Percentiles rank a stretch among this genome's conserved stretches.
Conservation (phyloP, 768 basidiomycete species). For the Mycena filopes region DNA sequence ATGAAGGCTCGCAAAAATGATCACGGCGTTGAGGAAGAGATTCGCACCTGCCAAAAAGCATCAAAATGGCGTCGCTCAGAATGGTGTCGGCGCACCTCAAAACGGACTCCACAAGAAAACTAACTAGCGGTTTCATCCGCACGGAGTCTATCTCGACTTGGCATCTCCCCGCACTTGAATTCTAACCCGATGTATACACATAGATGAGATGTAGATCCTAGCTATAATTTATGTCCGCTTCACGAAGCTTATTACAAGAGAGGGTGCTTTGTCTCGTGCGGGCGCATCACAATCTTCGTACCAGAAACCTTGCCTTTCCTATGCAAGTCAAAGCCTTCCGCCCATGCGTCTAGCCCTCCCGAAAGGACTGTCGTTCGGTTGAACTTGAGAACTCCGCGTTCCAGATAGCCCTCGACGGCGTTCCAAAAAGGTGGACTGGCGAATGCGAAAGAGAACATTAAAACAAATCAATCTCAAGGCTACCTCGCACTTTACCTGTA, state of each 20-base stretch:
- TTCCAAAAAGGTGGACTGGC: slow-evolving; percentile 9
- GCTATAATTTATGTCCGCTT: too few species aligned
- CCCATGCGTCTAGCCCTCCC: slow-evolving; percentile 19
- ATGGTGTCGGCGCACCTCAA: slow-evolving; percentile 18
- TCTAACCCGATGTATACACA: too few species aligned
- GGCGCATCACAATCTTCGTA: slow-evolving; percentile 19
- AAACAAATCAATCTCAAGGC: not conserved
- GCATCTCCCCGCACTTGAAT: too few species aligned
- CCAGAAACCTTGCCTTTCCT: slow-evolving; percentile 19
- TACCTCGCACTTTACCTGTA: not conserved
- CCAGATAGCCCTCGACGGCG: not conserved
- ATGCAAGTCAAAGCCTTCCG: slow-evolving; percentile 14
- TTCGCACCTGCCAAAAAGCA: slow-evolving; percentile 49
- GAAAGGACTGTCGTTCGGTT: slow-evolving; percentile 7
- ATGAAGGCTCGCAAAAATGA: slow-evolving; percentile 82
- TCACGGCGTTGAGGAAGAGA: slow-evolving; percentile 69
- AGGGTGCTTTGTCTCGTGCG: slow-evolving; percentile 11
- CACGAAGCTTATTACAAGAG: too few species aligned
- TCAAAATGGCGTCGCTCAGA: slow-evolving; percentile 12
- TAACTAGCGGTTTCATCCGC: not conserved
- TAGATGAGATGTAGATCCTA: too few species aligned
- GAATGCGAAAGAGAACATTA: not conserved
- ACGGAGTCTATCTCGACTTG: too few species aligned
- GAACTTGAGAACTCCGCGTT: slow-evolving; percentile 10
- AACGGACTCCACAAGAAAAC: not conserved